Evolutionary conservation across 2,329 filamentous ascomycete genomes (phyloP).

Genomic region (Aspergillus sclerotialis): DNA sequence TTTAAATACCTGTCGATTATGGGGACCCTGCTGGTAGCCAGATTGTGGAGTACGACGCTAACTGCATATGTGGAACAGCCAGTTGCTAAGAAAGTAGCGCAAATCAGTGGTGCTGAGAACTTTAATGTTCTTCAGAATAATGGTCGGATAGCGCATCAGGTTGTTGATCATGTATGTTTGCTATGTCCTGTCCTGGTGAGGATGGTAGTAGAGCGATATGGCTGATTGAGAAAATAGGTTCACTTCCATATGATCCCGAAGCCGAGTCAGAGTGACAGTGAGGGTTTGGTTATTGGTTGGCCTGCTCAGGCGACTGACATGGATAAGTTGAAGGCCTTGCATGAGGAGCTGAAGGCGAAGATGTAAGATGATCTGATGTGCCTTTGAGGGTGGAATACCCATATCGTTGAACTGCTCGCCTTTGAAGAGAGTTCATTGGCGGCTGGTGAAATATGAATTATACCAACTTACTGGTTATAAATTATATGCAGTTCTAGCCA

Average conservation of each 20-base stretch:
- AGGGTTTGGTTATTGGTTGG: conserved; percentile 78
- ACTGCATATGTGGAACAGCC: conserved; percentile 42
- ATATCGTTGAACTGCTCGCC: no score
- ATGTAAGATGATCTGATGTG: conserved; percentile 58
- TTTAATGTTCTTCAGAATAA: conserved; percentile 98
- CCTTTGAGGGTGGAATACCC: no score
- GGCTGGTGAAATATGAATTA: no score
- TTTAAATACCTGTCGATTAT: conserved; percentile 1
- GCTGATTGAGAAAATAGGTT: no score
- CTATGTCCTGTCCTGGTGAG: neutral
- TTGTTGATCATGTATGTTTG: conserved; percentile 74
- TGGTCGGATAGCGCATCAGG: conserved; percentile 81
- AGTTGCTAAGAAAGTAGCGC: conserved; percentile 78
- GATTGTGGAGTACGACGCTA: neutral
- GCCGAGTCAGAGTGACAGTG: conserved; percentile 68
- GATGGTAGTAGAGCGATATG: no score
- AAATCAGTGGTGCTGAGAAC: conserved; percentile 66
- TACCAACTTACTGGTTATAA: no score
- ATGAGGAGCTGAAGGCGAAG: conserved; percentile 81
- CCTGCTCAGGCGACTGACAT: conserved; percentile 69
- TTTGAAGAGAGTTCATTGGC: no score
- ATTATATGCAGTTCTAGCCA: no score
- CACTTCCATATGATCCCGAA: conserved; percentile 99
- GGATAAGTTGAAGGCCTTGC: conserved; percentile 71
- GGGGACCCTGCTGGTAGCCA: conserved; percentile 18